Conservation (phyloP, 257 asterid genomes). For the Capsicum rhomboideum region DNA sequence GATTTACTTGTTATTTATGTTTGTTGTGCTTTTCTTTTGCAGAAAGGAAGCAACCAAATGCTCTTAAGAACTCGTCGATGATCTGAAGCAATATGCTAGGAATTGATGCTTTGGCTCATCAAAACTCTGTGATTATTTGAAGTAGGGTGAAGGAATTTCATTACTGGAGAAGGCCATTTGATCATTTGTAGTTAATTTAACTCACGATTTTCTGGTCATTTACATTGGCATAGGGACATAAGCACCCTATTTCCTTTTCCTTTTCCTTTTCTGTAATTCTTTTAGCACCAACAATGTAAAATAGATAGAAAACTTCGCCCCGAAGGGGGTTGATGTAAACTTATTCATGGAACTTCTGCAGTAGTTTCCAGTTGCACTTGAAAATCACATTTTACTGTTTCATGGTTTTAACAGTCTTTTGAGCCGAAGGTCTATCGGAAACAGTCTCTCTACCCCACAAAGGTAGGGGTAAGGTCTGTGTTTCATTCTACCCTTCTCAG, state of each 20-base stretch:
- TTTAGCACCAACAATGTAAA: background rate
- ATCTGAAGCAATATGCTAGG: background rate
- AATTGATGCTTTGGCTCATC: background rate
- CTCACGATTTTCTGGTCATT: background rate
- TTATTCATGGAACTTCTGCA: background rate
- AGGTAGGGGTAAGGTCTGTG: rapidly evolving
- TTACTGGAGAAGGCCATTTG: background rate
- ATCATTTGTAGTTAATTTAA: background rate
- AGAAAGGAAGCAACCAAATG: background rate
- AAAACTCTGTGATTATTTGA: background rate
- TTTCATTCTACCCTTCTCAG: no score
- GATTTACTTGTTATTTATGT: background rate
- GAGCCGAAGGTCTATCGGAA: background rate
- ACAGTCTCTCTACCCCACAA: background rate
- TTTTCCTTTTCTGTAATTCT: background rate
- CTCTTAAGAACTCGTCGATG: background rate
- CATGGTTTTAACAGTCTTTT: background rate
- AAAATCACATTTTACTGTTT: background rate
- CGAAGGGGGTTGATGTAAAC: background rate
- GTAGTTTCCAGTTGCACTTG: background rate
- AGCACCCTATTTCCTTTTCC: background rate
- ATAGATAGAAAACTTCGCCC: background rate
- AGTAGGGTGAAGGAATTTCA: background rate
- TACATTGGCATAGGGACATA: background rate
- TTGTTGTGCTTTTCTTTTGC: background rate